Evolutionary conservation across 2,329 filamentous ascomycete genomes (phyloP).

Genomic region (Pseudonectria foliicola): DNA sequence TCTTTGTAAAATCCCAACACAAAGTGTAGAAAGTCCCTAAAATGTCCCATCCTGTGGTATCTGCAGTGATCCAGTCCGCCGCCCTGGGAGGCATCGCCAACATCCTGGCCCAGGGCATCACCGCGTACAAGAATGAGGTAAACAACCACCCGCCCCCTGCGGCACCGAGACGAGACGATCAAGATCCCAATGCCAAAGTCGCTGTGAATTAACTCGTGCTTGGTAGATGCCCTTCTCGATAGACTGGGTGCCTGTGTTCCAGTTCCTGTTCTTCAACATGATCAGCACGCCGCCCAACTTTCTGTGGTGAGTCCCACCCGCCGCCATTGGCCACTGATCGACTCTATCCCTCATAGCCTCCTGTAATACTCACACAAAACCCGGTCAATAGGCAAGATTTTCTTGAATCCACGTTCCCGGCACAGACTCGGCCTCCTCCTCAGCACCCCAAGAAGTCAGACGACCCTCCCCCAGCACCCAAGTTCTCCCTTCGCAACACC

Average conservation of each 20-base stretch:
- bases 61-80: slow-evolving; percentile 58
- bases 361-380: slow-evolving; percentile 2
- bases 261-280: slow-evolving; percentile 69
- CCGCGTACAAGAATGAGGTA: slow-evolving; percentile 55
- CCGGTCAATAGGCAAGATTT: slow-evolving; percentile 54
- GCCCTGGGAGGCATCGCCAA: slow-evolving; percentile 62
- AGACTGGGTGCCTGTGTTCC: slow-evolving; percentile 61
- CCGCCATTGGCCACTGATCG: background rate
- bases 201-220: background rate
- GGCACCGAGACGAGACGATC: background rate
- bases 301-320: slow-evolving; percentile 54
- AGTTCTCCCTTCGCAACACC: slow-evolving; percentile 57
- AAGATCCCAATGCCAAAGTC: background rate
- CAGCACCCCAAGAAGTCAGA: slow-evolving; percentile 29
- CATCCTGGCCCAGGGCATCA: slow-evolving; percentile 64
- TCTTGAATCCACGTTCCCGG: slow-evolving; percentile 69
- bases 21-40: background rate
- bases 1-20: too few relatives aligned
- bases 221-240: slow-evolving; percentile 52
- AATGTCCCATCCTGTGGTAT: slow-evolving; percentile 45
- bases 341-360: background rate
- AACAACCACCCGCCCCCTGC: background rate
- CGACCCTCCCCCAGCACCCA: slow-evolving; percentile 26
- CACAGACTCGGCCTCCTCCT: slow-evolving; percentile 44
- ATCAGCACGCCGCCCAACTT: slow-evolving; percentile 77